phyloP scores from a whole-genome alignment of 2,329 filamentous ascomycete genomes.

The Blastomyces emzantsi region DNA sequence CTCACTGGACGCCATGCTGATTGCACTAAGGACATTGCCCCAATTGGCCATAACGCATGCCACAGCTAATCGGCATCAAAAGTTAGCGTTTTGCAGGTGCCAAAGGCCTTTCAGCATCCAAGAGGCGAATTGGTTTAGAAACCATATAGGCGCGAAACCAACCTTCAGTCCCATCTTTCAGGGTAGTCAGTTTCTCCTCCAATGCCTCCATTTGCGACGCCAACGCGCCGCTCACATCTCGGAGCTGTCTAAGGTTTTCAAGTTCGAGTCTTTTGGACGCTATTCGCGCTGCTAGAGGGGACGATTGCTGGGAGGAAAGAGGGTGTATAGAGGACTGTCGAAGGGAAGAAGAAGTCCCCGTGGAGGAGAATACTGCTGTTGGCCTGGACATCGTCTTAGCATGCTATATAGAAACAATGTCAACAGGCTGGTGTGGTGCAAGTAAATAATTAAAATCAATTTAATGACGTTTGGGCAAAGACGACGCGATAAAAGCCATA shows the following conservation, averaged over 20 bases:
- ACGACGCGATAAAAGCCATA: constrained; percentile 1
- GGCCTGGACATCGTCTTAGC: constrained; percentile 20
- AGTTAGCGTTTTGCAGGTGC: constrained; percentile 12
- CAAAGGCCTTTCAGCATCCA: background rate
- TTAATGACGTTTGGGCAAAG: background rate
- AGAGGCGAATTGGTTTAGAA: background rate
- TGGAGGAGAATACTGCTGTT: constrained; percentile 26
- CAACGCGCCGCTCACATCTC: constrained; percentile 52
- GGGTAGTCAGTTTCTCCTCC: constrained; percentile 51
- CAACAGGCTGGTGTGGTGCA: background rate
- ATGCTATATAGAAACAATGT: background rate
- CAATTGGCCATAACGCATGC: constrained; percentile 59
- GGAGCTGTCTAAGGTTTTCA: constrained; percentile 52
- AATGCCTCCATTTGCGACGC: constrained; percentile 55
- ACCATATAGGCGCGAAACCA: background rate
- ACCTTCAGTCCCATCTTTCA: constrained; percentile 56
- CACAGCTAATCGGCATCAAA: constrained; percentile 41
- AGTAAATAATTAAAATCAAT: background rate
- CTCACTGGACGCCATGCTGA: constrained; percentile 56
- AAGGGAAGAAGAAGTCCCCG: constrained; percentile 21
- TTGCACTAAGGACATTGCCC: constrained; percentile 56
- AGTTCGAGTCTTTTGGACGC: constrained; percentile 55
- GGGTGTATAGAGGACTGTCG: constrained; percentile 26
- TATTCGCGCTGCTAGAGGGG: constrained; percentile 51
- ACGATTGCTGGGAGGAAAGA: constrained; percentile 42